Base-by-base conservation (phyloP, 495 filamentous ascomycete species). In the Hypoxylon fragiforme region DNA sequence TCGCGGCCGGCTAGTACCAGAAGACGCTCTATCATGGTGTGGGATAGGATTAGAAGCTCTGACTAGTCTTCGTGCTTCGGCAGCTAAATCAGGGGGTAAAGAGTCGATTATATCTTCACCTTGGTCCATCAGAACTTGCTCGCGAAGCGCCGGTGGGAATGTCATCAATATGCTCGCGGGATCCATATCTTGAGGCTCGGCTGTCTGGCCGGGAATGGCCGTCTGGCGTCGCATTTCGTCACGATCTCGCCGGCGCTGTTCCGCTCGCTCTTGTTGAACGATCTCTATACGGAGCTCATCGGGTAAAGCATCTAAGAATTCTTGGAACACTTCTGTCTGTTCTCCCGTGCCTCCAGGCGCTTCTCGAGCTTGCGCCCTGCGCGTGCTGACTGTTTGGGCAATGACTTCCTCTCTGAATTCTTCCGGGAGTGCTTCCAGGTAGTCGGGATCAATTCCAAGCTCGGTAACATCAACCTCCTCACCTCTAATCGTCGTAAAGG, bases 361-460 rank as follows among this genome's bases (percentile, higher is more conserved):
- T 22, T 79, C 78, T 12, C 83, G 82, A 53, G 89, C 88, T 69
- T 91, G 81, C 5, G 87, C 85, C 60, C 94, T 86, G 43, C 92
- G 84, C 44, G 92, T 83, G 36, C 86, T 86, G 54, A 95, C 76
- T 45, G 95, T 90, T 37, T 89, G 82, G 71, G 91, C 90, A 31
- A 99, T 86, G 20, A 97, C 94, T 65, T 99, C 94, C 69, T 97
- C 92, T 20, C 94, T 82, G 41, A 97, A 82, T 32, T 97, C 94
- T 51, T 99, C 94, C 0, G 94, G 94, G 13, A 99, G 76, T 30
- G 91, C 95, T 46, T 94, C 90, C 2, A 99, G 81, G 69, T 95
- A 99, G 32, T 91, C 91, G 11, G 88, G 81, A 62, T 99, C 94
- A 50, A 99, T 97, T 50, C 91, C 91, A 58, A 99, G 80, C 19